Evolutionary conservation across 179 eudicot species (phyloP), one percentile per base, ranked within the genome.

Genomic region (Nepenthes alata): DNA sequence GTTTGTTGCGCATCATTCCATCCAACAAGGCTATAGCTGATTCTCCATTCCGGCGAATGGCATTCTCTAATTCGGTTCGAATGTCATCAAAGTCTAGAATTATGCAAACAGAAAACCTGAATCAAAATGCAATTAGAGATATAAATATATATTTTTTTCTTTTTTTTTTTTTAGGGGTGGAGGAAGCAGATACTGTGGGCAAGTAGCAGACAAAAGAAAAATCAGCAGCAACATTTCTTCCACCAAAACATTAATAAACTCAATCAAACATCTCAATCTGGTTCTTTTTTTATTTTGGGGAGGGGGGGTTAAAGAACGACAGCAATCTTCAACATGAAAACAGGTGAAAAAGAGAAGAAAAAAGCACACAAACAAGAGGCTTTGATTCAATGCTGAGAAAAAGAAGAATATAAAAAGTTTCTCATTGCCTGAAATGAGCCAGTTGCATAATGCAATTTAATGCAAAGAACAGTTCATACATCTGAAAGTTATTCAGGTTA

Each of bases 1-100:
- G 86, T 69, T 75, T 79, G 74, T 81, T 90, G 63, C 84, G 84
- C 99, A 94, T 94, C 86, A 82, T 83, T 65, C 82, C 77, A 81
- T 94, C 99, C 71, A 94, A 74, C 61, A 66, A 63, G 12, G 96
- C 81, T 65, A 80, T 66, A 36, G 90, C 97, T 71, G 95, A 72
- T 55, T 85, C 89, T 66, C 95, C 89, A 65, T 80, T 72, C 56
- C 77, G 76, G 53, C 83, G 80, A 67, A 90, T 79, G 3, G 82
- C 83, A 74, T 90, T 89, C 81, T 93, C 97, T 63, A 87, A 71
- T 77, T 83, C 91, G 52, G 78, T 49, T 74, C 87, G 91, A 80
- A 93, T 72, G 45, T 82, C 85, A 54, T 48, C 61, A 11, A 84
- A 77, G 58, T 81, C 97, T 93, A 67, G 50, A 59, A 53, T 25